Evolutionary conservation across 2,329 filamentous ascomycete species (phyloP).

Genomic region (Talaromyces pinophilus): DNA sequence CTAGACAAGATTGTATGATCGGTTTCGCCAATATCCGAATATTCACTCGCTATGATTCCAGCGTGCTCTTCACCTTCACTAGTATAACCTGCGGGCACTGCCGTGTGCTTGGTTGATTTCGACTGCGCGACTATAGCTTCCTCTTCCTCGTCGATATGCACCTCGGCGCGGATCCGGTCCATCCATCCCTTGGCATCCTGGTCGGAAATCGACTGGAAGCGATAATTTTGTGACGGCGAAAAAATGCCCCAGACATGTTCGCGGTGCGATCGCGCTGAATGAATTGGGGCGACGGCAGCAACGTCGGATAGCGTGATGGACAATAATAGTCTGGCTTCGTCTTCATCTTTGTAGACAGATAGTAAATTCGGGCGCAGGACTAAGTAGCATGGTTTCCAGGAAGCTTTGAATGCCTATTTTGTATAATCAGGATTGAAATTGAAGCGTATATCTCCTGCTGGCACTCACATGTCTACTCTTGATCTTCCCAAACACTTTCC

Average conservation of each 20-base stretch:
- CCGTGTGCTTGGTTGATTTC: constrained; percentile 24
- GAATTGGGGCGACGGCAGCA: constrained; percentile 84
- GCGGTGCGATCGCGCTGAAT: constrained; percentile 83
- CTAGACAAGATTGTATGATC: constrained; percentile 30
- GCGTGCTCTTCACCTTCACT: constrained; percentile 33
- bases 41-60: constrained; percentile 42
- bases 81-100: constrained; percentile 11
- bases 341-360: constrained; percentile 88
- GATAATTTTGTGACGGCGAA: constrained; percentile 85
- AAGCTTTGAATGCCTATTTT: constrained; percentile 56
- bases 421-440: background rate
- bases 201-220: constrained; percentile 74
- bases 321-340: constrained; percentile 84
- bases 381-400: constrained; percentile 87
- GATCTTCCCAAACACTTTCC: constrained; percentile 82
- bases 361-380: constrained; percentile 88
- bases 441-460: background rate
- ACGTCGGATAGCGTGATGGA: constrained; percentile 87
- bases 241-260: constrained; percentile 90
- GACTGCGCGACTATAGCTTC: constrained; percentile 67
- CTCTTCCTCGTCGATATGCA: constrained; percentile 84
- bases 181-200: constrained; percentile 86
- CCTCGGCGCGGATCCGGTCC: constrained; percentile 72
- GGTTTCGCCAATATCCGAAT: constrained; percentile 40
- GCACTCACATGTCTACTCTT: constrained; percentile 81